A percentile compares a stretch with the other conserved stretches of the same genome.
Evolutionary conservation across 768 basidiomycete species (phyloP).

Genomic region (Lactarius psammicola): DNA sequence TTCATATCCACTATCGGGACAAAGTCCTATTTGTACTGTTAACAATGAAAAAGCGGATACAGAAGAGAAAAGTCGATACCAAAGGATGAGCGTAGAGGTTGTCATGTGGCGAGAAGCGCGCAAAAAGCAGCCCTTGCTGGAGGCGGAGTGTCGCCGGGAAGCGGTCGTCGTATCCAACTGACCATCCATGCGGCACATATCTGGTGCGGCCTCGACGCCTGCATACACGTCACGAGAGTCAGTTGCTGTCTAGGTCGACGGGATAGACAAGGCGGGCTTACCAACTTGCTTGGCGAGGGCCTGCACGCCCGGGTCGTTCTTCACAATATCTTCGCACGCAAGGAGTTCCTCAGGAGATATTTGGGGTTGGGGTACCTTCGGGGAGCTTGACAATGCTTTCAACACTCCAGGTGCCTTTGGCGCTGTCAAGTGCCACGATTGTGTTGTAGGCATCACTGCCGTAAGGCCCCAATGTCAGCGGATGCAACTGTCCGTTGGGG

Average conservation of each 20-base stretch:
- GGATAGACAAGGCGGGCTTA: conserved; percentile 24
- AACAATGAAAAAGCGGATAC: conserved; percentile 12
- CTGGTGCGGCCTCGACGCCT: conserved; percentile 71
- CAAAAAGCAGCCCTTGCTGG: conserved; percentile 80
- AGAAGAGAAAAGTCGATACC: conserved; percentile 41
- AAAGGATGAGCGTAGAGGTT: conserved; percentile 91
- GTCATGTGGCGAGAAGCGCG: conserved; percentile 71
- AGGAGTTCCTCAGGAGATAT: conserved; percentile 82
- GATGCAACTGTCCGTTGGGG: not conserved
- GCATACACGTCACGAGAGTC: conserved; percentile 8
- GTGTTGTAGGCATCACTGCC: conserved; percentile 53
- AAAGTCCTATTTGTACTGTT: conserved; percentile 55
- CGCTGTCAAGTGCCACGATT: conserved; percentile 48
- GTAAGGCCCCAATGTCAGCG: conserved; percentile 28
- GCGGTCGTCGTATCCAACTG: conserved; percentile 85
- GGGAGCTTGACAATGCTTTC: conserved; percentile 57
- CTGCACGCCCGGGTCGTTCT: conserved; percentile 61
- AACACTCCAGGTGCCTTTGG: conserved; percentile 54
- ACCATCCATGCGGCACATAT: conserved; percentile 85
- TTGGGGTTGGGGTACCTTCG: conserved; percentile 72
- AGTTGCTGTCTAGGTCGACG: not conserved
- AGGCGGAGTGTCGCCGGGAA: conserved; percentile 68
- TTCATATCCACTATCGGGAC: conserved; percentile 72
- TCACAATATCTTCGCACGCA: conserved; percentile 68
- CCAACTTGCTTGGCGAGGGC: conserved; percentile 79